Percentiles rank a stretch among this genome's conserved stretches.
Evolutionary conservation across 129 eudicot genomes (phyloP).

Genomic region (Lonicera japonica): DNA sequence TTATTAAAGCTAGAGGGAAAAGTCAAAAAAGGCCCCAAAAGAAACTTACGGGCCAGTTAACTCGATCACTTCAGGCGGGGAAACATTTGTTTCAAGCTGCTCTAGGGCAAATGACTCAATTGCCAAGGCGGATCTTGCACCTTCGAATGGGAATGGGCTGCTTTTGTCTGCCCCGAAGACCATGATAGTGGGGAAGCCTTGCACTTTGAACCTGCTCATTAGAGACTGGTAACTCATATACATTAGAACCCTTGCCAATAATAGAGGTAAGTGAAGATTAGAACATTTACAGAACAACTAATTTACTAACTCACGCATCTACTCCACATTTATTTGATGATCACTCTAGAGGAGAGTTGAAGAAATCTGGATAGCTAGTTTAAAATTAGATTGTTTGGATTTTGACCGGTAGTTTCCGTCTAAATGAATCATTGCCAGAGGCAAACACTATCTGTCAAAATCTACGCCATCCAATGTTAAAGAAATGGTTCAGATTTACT

Average conservation of each 20-base stretch:
- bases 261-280: background rate
- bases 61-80: conserved; percentile 89
- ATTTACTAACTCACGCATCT: too few species aligned
- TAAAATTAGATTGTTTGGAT: too few species aligned
- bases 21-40: too few species aligned
- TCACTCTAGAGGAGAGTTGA: too few species aligned
- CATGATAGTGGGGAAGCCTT: conserved; percentile 91
- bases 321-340: too few species aligned
- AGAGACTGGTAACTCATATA: conserved; percentile 52
- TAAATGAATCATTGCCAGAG: too few species aligned
- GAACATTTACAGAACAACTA: background rate
- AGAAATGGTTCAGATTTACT: too few species aligned
- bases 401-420: too few species aligned
- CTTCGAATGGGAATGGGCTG: conserved; percentile 71
- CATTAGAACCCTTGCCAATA: conserved; percentile 26
- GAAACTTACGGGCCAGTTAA: conserved; percentile 61
- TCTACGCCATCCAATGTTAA: too few species aligned
- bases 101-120: conserved; percentile 80
- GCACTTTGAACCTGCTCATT: conserved; percentile 83
- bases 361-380: too few species aligned
- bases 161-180: conserved; percentile 95
- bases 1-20: too few species aligned
- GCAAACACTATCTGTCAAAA: too few species aligned
- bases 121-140: conserved; percentile 81
- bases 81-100: conserved; percentile 73